Conservation (phyloP, 768 basidiomycete species). For the Sporobolomyces roseus region DNA sequence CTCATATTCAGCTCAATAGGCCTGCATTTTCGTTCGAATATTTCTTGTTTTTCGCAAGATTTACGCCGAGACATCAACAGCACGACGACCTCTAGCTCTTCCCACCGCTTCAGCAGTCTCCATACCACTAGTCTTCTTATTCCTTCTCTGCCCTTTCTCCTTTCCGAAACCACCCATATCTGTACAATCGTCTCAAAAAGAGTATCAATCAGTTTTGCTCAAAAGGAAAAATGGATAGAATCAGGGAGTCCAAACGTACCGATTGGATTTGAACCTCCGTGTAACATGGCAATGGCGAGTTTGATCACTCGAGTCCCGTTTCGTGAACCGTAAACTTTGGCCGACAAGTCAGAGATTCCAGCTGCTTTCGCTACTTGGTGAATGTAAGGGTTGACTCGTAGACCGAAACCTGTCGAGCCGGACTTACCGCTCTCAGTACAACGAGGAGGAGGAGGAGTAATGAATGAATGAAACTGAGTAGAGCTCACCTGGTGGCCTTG, state of each 20-base stretch:
- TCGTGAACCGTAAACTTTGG: slow-evolving; percentile 89
- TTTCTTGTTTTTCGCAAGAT: background rate
- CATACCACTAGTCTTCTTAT: slow-evolving; percentile 43
- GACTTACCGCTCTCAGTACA: background rate
- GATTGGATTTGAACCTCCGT: slow-evolving; percentile 73
- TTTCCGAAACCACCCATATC: slow-evolving; percentile 40
- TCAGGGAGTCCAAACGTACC: slow-evolving; percentile 50
- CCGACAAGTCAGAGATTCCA: slow-evolving; percentile 89
- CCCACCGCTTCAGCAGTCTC: slow-evolving; percentile 35
- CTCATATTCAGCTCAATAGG: no score
- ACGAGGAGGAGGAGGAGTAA: background rate
- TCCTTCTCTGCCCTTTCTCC: slow-evolving; percentile 35
- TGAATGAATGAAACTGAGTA: no score
- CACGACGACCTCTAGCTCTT: slow-evolving; percentile 24
- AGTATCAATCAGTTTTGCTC: background rate
- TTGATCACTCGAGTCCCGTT: slow-evolving; percentile 85
- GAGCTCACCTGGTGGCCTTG: slow-evolving; percentile 51
- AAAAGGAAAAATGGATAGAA: background rate
- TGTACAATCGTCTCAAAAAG: slow-evolving; percentile 2
- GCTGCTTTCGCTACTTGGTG: slow-evolving; percentile 84
- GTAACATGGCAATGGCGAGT: slow-evolving; percentile 72
- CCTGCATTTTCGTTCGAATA: no score
- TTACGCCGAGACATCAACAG: slow-evolving; percentile 15
- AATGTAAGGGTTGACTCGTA: slow-evolving; percentile 80
- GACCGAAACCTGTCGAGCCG: slow-evolving; percentile 71